Percentiles rank a stretch among this genome's conserved stretches.
Conservation (phyloP, 1,139 yeast genomes). For the Blastobotrys elegans region DNA sequence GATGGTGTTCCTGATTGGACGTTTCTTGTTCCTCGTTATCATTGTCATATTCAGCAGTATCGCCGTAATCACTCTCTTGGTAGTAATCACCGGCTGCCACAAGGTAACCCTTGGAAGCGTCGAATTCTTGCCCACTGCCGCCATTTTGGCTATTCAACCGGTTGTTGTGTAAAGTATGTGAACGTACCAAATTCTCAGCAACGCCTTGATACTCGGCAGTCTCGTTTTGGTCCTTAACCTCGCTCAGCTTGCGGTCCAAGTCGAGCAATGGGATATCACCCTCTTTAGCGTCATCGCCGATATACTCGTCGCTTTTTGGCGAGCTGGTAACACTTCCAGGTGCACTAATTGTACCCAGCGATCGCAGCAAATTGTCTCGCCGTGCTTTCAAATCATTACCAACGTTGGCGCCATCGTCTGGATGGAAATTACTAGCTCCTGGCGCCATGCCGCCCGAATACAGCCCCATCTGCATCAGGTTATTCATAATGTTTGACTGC, state of each 20-base stretch:
- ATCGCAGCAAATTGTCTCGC: slow-evolving; percentile 12
- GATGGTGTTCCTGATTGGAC: not conserved
- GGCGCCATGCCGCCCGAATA: slow-evolving; percentile 31
- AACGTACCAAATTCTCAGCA: slow-evolving; percentile 26
- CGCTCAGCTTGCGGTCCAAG: slow-evolving; percentile 23
- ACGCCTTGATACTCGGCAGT: slow-evolving; percentile 21
- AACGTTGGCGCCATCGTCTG: slow-evolving; percentile 5
- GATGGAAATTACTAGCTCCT: slow-evolving; percentile 21
- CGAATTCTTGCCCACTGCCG: not conserved
- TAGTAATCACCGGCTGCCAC: slow-evolving; percentile 6
- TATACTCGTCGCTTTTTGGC: not conserved
- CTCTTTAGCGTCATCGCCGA: not conserved
- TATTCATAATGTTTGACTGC: slow-evolving; percentile 5
- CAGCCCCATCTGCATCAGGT: slow-evolving; percentile 25
- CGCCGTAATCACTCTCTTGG: not conserved
- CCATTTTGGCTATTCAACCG: not conserved
- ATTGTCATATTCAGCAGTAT: not conserved
- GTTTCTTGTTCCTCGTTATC: not conserved
- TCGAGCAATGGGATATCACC: slow-evolving; percentile 26
- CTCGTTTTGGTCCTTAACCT: slow-evolving; percentile 16
- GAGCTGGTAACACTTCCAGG: slow-evolving; percentile 5
- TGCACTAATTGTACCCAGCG: slow-evolving; percentile 4
- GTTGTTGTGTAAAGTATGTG: slow-evolving; percentile 19
- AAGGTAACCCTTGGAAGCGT: slow-evolving; percentile 8
- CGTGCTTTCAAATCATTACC: slow-evolving; percentile 13